Evolutionary conservation across 202 grass and related monocot genomes (phyloP).

Genomic region (Setaria italica): DNA sequence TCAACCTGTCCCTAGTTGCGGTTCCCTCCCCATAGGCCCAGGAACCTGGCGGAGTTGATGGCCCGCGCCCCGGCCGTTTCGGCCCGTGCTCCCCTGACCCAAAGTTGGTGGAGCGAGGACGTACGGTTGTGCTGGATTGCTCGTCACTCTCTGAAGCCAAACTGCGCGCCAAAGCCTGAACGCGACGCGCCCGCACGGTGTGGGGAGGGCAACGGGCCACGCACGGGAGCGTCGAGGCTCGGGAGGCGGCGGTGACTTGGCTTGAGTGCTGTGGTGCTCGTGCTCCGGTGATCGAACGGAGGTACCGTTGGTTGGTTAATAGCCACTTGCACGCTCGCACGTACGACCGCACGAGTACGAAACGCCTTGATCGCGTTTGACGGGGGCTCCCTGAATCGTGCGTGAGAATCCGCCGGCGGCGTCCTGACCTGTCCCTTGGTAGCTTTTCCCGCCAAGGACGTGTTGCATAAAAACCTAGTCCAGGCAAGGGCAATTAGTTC

Average conservation of each 20-base stretch:
- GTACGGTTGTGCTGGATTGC: not conserved
- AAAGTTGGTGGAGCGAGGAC: too few species aligned
- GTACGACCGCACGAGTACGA: not conserved
- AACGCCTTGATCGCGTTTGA: not conserved
- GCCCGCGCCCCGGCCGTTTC: not conserved
- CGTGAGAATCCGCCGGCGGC: not conserved
- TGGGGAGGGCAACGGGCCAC: not conserved
- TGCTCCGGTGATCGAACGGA: not conserved
- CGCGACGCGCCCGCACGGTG: not conserved
- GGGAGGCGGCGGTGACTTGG: not conserved
- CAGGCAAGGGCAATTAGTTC: not conserved
- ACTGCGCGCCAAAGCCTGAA: not conserved
- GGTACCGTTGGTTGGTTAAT: conserved; percentile 1
- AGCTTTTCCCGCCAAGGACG: not conserved
- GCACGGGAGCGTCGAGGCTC: not conserved
- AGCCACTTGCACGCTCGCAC: not conserved
- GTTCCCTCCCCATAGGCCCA: conserved; percentile 2
- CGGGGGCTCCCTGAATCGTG: not conserved
- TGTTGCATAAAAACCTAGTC: not conserved
- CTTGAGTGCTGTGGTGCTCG: not conserved
- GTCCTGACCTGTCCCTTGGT: not conserved
- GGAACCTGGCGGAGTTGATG: not conserved
- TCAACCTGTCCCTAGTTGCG: not conserved
- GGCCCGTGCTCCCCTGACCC: conserved; percentile 1
- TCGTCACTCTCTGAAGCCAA: not conserved